phyloP scores from a whole-genome alignment of 2,329 filamentous ascomycete species.

The Trichoderma oligosporum region DNA sequence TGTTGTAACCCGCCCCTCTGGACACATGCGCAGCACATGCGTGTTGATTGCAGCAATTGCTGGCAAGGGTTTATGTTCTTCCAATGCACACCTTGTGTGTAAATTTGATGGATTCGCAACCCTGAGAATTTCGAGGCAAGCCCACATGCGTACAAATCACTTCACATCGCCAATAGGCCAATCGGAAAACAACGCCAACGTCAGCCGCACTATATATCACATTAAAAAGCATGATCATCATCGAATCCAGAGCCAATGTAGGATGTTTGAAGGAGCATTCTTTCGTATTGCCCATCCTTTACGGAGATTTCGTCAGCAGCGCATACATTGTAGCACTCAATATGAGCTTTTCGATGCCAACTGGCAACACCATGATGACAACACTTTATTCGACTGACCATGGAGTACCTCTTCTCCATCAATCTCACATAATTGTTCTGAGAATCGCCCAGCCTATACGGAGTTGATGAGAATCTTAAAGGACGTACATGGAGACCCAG shows the following conservation, averaged over 20 bases:
- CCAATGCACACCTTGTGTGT: neutral
- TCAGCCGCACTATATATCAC: conserved; percentile 1
- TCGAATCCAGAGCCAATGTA: neutral
- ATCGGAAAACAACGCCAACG: neutral
- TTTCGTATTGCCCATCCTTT: neutral
- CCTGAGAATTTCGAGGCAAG: neutral
- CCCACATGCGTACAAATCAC: conserved; percentile 12
- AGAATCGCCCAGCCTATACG: neutral
- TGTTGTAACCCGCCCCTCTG: conserved; percentile 17
- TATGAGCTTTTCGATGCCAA: conserved; percentile 7
- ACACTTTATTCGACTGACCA: neutral
- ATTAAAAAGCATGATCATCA: neutral
- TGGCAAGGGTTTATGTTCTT: neutral
- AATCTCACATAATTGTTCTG: neutral
- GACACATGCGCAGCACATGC: conserved; percentile 24
- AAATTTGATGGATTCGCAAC: neutral
- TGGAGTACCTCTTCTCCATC: neutral
- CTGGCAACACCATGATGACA: conserved; percentile 7
- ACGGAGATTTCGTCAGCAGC: conserved; percentile 3
- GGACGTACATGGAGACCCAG: conserved; percentile 4
- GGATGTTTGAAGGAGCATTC: neutral
- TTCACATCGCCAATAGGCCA: conserved; percentile 9
- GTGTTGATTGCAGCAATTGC: conserved; percentile 18
- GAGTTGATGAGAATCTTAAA: neutral
- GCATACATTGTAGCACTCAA: neutral